These are phyloP conservation scores for Cytospora leucostoma DNA, from an alignment of 2,329 filamentous ascomycete species.

Conservation along the genomic window DNA sequence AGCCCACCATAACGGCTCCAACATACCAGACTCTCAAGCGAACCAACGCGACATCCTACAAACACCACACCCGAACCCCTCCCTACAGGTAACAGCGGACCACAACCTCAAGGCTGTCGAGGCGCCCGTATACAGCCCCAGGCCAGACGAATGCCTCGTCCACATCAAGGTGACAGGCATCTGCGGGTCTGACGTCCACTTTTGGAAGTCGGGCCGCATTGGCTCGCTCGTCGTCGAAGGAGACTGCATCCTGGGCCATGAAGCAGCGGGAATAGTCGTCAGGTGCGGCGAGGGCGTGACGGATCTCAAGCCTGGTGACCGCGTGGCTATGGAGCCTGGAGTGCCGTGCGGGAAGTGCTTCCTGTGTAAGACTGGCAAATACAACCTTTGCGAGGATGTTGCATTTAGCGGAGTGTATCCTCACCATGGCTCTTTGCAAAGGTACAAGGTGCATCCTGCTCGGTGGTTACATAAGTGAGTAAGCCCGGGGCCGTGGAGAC, in stretches of 20 bases:
- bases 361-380: conserved; percentile 59
- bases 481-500: background rate
- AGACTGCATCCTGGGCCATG: conserved; percentile 67
- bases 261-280: conserved; percentile 62
- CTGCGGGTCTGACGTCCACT: conserved; percentile 69
- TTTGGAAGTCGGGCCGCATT: conserved; percentile 67
- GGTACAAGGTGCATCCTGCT: conserved; percentile 63
- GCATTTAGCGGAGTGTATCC: conserved; percentile 64
- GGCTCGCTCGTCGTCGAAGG: conserved; percentile 62
- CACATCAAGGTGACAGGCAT: conserved; percentile 66
- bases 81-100: conserved; percentile 61
- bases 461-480: conserved; percentile 56
- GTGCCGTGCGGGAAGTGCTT: conserved; percentile 64
- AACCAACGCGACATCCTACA: conserved; percentile 16
- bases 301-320: conserved; percentile 56
- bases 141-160: conserved; percentile 56
- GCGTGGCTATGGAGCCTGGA: conserved; percentile 67
- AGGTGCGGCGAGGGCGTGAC: conserved; percentile 57
- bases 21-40: background rate
- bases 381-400: conserved; percentile 65
- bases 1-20: background rate
- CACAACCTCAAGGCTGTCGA: conserved; percentile 59
- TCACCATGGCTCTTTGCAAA: conserved; percentile 60
- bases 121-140: conserved; percentile 57
- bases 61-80: conserved; percentile 49